Conservation (phyloP, 208 protist genomes). For the Crithidia acanthocephali region DNA sequence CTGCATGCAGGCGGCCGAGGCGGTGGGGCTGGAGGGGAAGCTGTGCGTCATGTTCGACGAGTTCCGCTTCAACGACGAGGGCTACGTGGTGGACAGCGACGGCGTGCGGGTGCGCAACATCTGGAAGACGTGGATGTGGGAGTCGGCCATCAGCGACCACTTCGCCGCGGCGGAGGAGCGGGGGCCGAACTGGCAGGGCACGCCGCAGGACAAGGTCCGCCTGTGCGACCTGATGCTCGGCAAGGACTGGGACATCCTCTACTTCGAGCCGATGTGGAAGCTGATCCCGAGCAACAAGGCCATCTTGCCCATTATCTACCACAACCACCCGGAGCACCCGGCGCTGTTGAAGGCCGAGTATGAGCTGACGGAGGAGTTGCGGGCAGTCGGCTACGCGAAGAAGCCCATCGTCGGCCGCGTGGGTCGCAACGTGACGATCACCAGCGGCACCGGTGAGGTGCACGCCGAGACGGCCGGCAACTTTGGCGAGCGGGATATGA, state of each 20-base stretch:
- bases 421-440: slow-evolving; percentile 87
- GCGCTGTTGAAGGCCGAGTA: slow-evolving; percentile 73
- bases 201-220: slow-evolving; percentile 73
- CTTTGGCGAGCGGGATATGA: slow-evolving; percentile 79
- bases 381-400: slow-evolving; percentile 60
- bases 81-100: slow-evolving; percentile 76
- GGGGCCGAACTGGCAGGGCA: slow-evolving; percentile 66
- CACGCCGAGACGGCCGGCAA: slow-evolving; percentile 73
- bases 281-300: slow-evolving; percentile 93
- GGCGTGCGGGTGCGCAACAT: slow-evolving; percentile 74
- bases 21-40: slow-evolving; percentile 76
- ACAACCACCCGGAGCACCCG: slow-evolving; percentile 82
- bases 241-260: slow-evolving; percentile 67
- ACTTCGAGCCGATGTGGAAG: slow-evolving; percentile 94
- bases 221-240: slow-evolving; percentile 87
- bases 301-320: slow-evolving; percentile 87
- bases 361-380: slow-evolving; percentile 71
- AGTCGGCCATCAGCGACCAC: slow-evolving; percentile 84
- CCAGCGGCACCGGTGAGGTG: slow-evolving; percentile 51
- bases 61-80: slow-evolving; percentile 84
- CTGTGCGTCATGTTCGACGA: slow-evolving; percentile 92
- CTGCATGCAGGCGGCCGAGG: slow-evolving; percentile 70
- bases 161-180: slow-evolving; percentile 62
- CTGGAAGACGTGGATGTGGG: slow-evolving; percentile 95
- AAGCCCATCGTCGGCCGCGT: slow-evolving; percentile 92